Evolutionary conservation across 2,329 filamentous ascomycete genomes (phyloP), one percentile per base, ranked within the genome.

Genomic region (Fusarium pseudograminearum): DNA sequence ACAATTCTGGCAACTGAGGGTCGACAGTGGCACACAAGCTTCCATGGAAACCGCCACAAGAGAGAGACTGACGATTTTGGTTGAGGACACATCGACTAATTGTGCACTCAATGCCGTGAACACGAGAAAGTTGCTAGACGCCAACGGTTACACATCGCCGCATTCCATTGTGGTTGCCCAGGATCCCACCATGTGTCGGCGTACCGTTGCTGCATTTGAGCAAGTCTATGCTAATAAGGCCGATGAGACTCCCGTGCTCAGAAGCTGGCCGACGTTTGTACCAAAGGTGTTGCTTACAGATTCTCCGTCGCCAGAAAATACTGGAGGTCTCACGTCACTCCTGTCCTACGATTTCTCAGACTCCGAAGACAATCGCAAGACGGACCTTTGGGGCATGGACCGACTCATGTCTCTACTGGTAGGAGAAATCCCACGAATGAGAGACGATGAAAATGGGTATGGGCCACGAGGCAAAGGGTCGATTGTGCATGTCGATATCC

Each of bases 1-100:
- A 16, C 55, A 33, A 3, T 73, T 72, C 51, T 73, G 70, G 5
- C 15, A 48, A 22, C 38, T 73, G 4, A 12, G 34, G 7, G 57
- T 51, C 11, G 15, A 46, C 15, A 26, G 15, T 5, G 28, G 3
- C 24, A 18, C 3, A 18, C 28, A 16, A n/a, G n/a, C 6, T 20
- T 26, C 22, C 16, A 10, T 36, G 7, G 16, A 9, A 15, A 57
- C 22, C 14, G 16, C 5, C 24, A 28, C 26, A 24, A 15, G 7
- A 16, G 41, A 69, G 9, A 38, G 12, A 6, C 42, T 73, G 9
- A 56, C 45, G 9, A 36, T 72, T 31, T 55, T 73, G 33, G 47
- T 73, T 3, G 71, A 72, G 26, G 69, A 72, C 44, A 26, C 48
- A n/a, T 73, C 66, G 10, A 73, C 69, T 6, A 73, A 73, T 34